These are phyloP conservation scores for Musa acuminata DNA, from an alignment of 176 grass and related monocot species.

Conservation along the genomic window DNA sequence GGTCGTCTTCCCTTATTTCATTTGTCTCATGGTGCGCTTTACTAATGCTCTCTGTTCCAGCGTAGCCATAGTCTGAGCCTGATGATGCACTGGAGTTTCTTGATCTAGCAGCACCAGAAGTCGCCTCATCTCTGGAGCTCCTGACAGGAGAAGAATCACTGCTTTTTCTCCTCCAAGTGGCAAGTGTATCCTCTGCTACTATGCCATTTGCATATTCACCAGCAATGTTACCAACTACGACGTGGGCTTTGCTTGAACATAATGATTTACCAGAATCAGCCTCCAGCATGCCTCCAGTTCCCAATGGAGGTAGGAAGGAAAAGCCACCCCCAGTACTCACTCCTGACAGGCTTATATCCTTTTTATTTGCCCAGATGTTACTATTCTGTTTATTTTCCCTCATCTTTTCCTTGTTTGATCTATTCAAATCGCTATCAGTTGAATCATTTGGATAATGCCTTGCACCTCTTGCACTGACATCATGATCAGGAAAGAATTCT, in stretches of 20 bases:
- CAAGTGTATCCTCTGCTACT: conserved; percentile 74
- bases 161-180: conserved; percentile 83
- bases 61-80: conserved; percentile 43
- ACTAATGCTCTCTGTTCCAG: conserved; percentile 53
- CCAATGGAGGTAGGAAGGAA: conserved; percentile 66
- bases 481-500: conserved; percentile 36
- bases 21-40: conserved; percentile 53
- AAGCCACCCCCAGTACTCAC: conserved; percentile 37
- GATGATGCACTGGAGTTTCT: conserved; percentile 70
- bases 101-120: conserved; percentile 70
- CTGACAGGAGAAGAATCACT: conserved; percentile 60
- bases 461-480: conserved; percentile 49
- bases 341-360: conserved; percentile 39
- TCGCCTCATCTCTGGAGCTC: conserved; percentile 58
- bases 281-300: conserved; percentile 36
- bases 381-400: conserved; percentile 42
- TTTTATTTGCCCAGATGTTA: conserved; percentile 19
- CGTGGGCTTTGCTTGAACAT: conserved; percentile 50
- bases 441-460: conserved; percentile 38
- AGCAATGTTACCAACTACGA: conserved; percentile 35
- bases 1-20: conserved; percentile 69
- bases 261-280: conserved; percentile 40
- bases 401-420: conserved; percentile 10
- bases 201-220: conserved; percentile 60
- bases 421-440: not conserved